These are phyloP conservation scores for Cutaneotrichosporon daszewskae DNA, from an alignment of 1,284 basidiomycete species.

Conservation along the genomic window DNA sequence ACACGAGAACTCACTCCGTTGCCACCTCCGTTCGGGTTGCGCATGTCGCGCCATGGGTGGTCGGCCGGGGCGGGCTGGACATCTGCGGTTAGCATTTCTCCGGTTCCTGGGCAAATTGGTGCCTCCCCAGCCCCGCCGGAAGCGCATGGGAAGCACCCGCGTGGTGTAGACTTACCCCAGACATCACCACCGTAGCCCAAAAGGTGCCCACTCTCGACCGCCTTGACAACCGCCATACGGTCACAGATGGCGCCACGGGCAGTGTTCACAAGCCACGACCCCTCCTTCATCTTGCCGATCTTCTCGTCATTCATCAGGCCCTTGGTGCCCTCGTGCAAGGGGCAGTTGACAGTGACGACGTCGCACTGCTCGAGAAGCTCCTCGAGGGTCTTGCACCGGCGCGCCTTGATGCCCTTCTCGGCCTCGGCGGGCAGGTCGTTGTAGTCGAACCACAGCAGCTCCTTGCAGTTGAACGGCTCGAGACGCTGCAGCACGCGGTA, in stretches of 20 bases:
- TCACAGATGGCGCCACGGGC: conserved; percentile 90
- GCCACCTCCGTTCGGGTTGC: conserved; percentile 71
- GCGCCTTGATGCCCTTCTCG: conserved; percentile 63
- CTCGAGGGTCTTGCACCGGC: conserved; percentile 75
- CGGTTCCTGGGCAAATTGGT: not conserved
- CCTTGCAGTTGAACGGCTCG: conserved; percentile 80
- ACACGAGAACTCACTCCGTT: too few relatives aligned
- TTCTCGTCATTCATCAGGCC: conserved; percentile 77
- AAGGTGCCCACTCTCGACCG: conserved; percentile 72
- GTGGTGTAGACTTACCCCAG: conserved; percentile 51
- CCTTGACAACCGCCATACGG: conserved; percentile 69
- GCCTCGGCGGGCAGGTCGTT: conserved; percentile 69
- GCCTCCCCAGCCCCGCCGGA: too few relatives aligned
- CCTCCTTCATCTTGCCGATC: conserved; percentile 83
- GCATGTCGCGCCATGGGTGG: conserved; percentile 78
- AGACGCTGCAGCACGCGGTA: conserved; percentile 86
- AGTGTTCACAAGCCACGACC: conserved; percentile 86
- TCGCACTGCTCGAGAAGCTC: conserved; percentile 67
- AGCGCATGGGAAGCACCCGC: too few relatives aligned
- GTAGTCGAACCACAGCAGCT: conserved; percentile 92
- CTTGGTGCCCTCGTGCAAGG: conserved; percentile 79
- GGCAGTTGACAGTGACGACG: conserved; percentile 61
- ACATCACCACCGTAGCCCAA: conserved; percentile 65
- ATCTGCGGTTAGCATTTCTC: conserved; percentile 46
- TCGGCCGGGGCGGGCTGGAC: conserved; percentile 78